phyloP scores from a whole-genome alignment of 2,329 filamentous ascomycete genomes.

The Sporothrix euskadiensis region DNA sequence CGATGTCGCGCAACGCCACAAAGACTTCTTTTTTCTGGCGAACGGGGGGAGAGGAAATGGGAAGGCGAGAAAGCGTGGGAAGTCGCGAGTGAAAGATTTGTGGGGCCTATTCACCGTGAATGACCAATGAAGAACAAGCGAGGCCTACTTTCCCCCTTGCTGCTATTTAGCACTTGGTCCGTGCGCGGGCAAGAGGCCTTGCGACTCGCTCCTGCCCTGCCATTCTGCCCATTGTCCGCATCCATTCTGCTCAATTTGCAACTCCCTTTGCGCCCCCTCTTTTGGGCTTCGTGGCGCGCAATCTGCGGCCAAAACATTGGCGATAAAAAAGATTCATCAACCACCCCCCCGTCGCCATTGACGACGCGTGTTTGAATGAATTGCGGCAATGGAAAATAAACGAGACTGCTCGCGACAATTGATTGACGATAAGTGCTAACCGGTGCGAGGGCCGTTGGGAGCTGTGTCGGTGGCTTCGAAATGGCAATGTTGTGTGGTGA shows the following conservation, averaged over 20 bases:
- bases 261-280: not conserved
- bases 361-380: not conserved
- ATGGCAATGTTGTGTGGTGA: not conserved
- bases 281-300: conserved; percentile 16
- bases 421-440: not conserved
- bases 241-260: conserved; percentile 3
- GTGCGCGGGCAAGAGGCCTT: conserved; percentile 7
- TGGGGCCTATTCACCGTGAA: conserved; percentile 12
- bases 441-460: not conserved
- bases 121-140: conserved; percentile 13
- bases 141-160: conserved; percentile 21
- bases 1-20: conserved; percentile 26
- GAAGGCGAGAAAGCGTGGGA: conserved; percentile 23
- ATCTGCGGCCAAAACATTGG: not conserved
- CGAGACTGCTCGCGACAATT: not conserved
- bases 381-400: not conserved
- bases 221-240: conserved; percentile 10
- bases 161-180: conserved; percentile 21
- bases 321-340: not conserved
- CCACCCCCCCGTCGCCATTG: not conserved
- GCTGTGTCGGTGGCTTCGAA: not conserved
- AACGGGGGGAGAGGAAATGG: conserved; percentile 16
- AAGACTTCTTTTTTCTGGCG: conserved; percentile 24
- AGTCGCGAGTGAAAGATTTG: conserved; percentile 25
- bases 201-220: conserved; percentile 8